Conservation (phyloP, 176 grass and related monocot species). For the Oropetium thomaeum region DNA sequence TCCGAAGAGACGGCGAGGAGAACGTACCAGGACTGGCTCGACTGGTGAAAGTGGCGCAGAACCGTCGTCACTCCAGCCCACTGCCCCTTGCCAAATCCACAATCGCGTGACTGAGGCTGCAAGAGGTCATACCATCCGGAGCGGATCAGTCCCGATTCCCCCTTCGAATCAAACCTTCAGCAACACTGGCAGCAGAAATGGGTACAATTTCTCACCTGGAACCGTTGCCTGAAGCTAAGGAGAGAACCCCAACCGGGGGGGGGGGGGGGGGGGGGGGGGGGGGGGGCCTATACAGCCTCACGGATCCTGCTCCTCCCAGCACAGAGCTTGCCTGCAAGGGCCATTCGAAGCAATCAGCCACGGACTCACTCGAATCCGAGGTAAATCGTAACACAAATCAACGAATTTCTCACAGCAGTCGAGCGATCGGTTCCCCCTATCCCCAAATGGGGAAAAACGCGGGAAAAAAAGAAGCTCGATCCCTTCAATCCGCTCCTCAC, state of each 20-base stretch:
- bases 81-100: not conserved
- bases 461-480: not conserved
- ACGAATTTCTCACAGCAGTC: not conserved
- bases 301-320: not conserved
- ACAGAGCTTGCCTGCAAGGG: not conserved
- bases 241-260: too few species aligned
- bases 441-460: not conserved
- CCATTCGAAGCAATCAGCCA: not conserved
- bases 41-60: constrained; percentile 5
- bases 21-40: constrained; percentile 13
- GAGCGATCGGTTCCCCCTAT: not conserved
- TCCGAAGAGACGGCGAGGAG: not conserved
- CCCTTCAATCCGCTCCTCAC: not conserved
- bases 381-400: not conserved
- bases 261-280: too few species aligned
- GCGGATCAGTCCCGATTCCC: not conserved
- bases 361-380: not conserved
- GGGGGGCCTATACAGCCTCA: constrained; percentile 14
- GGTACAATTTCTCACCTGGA: constrained; percentile 4
- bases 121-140: not conserved
- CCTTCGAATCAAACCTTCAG: not conserved
- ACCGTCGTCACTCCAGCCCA: constrained; percentile 9
- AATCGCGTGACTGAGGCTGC: constrained; percentile 1
- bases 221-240: not conserved
- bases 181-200: not conserved